Evolutionary conservation across 805 yeast genomes (phyloP).

Genomic region (Zygoascus tannicola): DNA sequence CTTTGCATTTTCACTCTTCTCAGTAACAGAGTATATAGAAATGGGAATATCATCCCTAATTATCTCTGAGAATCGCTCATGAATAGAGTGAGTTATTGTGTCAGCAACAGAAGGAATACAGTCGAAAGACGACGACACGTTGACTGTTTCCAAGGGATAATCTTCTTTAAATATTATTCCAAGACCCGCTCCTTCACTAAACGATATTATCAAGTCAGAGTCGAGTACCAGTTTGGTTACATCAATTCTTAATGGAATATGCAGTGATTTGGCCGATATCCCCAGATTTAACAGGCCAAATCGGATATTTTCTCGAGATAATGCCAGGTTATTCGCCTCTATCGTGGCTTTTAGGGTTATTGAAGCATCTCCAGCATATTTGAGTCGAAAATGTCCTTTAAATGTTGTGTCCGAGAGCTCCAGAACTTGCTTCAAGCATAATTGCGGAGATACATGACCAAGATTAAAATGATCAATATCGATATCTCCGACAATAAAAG

Average conservation of each 20-base stretch:
- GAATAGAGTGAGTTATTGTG: constrained; percentile 18
- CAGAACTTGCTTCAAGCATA: constrained; percentile 70
- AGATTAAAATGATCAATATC: constrained; percentile 46
- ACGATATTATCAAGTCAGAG: constrained; percentile 24
- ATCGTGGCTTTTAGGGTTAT: constrained; percentile 62
- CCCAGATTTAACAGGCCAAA: constrained; percentile 22
- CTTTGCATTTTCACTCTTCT: no score
- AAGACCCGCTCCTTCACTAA: constrained; percentile 23
- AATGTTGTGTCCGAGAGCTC: constrained; percentile 55
- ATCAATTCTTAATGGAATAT: constrained; percentile 23
- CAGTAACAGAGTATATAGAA: not conserved
- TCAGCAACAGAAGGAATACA: constrained; percentile 24
- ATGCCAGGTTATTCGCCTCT: constrained; percentile 64
- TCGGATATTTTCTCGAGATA: constrained; percentile 9
- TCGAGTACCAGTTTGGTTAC: constrained; percentile 17
- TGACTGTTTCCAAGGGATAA: constrained; percentile 23
- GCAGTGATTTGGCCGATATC: constrained; percentile 19
- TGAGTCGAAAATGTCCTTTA: constrained; percentile 54
- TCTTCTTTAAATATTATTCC: constrained; percentile 22
- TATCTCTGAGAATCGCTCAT: constrained; percentile 20
- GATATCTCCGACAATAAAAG: constrained; percentile 34
- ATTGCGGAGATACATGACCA: constrained; percentile 64
- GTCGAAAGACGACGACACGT: constrained; percentile 25
- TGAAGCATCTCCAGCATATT: constrained; percentile 65
- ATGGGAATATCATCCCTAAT: constrained; percentile 27